Base-by-base conservation (phyloP, 2,329 filamentous ascomycete genomes). In the Helminthosporium solani region DNA sequence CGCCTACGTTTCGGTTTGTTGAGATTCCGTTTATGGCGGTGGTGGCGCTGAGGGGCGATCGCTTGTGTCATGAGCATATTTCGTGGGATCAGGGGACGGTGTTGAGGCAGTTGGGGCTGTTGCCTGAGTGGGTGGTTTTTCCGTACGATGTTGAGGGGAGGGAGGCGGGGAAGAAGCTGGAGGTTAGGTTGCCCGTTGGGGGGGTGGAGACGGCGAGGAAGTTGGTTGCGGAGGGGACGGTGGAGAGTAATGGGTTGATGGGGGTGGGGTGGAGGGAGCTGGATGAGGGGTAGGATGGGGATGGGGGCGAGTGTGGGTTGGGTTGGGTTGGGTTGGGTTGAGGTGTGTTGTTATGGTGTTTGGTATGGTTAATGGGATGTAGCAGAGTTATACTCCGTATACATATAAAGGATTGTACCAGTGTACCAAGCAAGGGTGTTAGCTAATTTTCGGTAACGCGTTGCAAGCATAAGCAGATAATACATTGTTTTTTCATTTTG, bases 61-160 rank as follows among this genome's bases (percentile, higher is more conserved):
- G 84, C 0, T 68, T 88, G 0, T 86, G 82, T 53, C 83, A 87
- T 52, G 85, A 88, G 62, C 85, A 88, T 55, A 87, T 88, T 34
- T 72, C 77, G 12, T 88, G 85, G 84, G 85, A 88, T 48, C 84
- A 87, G 61, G 80, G 74, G 0, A 84, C 81, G 0, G 77, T 81
- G 1, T 68, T 88, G 8, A 66, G 74, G 6, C 85, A 88, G 60
- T 64, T 85, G 1, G 84, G 81, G 0, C 61, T 87, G 16, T 61
- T 88, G 40, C 83, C 83, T 0, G 78, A 87, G 46, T 87, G 82
- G 50, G 73, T 88, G 0, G 78, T 80, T 0, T 87, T 83, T 49
- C 83, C 83, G 0, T 56, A 57, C 34, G 14, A 42, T 18, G 56
- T 68, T 38, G 57, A 63, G 7, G 63, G 72, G 12, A 60, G 73